Evolutionary conservation across 2,329 filamentous ascomycete genomes (phyloP).

Genomic region (Colletotrichum sp.): DNA sequence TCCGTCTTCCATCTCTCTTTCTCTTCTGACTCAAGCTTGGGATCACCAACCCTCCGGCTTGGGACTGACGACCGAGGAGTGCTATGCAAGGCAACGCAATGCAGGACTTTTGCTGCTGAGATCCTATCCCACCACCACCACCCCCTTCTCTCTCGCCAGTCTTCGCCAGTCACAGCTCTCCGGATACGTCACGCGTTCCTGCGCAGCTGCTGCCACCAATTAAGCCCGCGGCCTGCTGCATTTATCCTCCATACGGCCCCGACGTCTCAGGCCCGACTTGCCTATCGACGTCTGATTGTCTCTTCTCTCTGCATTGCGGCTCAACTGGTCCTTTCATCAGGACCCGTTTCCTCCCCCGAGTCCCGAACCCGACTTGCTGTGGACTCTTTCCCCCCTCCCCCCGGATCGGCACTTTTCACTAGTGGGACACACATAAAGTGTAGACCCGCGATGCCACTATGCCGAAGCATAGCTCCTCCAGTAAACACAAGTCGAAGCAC

Average conservation of each 20-base stretch:
- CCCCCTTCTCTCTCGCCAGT: not conserved
- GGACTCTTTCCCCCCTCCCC: not conserved
- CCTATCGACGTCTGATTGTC: not conserved
- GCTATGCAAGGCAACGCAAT: slow-evolving; percentile 1
- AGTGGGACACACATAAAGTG: not conserved
- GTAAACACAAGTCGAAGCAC: slow-evolving; percentile 28
- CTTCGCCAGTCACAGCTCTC: slow-evolving; percentile 14
- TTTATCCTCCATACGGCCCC: slow-evolving; percentile 8
- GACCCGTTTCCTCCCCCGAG: not conserved
- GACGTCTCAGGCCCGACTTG: slow-evolving; percentile 5
- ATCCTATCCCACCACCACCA: slow-evolving; percentile 3
- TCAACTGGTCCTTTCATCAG: not conserved
- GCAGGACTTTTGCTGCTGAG: slow-evolving; percentile 10
- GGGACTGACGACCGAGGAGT: not conserved
- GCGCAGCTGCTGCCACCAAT: slow-evolving; percentile 12
- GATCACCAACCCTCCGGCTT: not conserved
- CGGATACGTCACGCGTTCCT: slow-evolving; percentile 13
- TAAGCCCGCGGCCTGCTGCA: not conserved
- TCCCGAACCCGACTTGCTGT: not conserved
- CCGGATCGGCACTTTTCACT: not conserved
- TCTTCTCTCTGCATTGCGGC: slow-evolving; percentile 12
- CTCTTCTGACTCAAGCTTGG: not conserved
- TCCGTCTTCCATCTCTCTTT: not conserved
- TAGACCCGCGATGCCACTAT: slow-evolving; percentile 30
- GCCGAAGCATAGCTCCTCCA: slow-evolving; percentile 26